phyloP scores from a whole-genome alignment of 2,329 filamentous ascomycete species.

The Ophiostoma sp. region DNA sequence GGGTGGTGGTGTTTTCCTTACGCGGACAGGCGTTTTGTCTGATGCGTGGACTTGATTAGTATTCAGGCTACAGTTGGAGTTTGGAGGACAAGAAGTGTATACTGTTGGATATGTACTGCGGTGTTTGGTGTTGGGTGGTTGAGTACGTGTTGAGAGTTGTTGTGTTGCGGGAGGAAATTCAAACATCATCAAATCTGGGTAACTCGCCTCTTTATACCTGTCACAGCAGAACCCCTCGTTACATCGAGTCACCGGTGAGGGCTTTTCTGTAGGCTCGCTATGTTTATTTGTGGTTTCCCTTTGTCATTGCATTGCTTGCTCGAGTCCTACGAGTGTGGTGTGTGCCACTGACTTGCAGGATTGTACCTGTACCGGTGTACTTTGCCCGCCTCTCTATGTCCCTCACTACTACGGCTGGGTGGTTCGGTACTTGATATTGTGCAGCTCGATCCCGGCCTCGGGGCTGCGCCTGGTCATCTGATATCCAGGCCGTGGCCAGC shows the following conservation, averaged over 20 bases:
- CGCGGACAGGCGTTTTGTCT: constrained; percentile 1
- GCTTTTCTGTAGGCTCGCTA: neutral
- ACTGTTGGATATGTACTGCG: neutral
- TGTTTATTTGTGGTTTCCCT: neutral
- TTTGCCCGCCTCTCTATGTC: neutral
- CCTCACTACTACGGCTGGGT: neutral
- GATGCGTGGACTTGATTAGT: neutral
- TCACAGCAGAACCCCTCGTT: neutral
- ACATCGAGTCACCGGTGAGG: neutral
- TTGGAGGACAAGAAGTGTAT: neutral
- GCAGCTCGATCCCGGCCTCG: neutral
- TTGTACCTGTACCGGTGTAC: neutral
- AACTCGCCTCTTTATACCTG: constrained; percentile 2
- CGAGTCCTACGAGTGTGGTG: neutral
- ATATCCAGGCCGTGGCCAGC: neutral
- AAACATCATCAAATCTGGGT: neutral
- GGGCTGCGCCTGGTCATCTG: neutral
- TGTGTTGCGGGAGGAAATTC: neutral
- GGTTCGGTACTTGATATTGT: neutral
- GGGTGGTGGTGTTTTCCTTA: constrained; percentile 12
- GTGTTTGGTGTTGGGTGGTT: neutral
- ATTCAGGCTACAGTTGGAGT: neutral
- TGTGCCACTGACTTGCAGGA: neutral
- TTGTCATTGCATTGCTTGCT: neutral
- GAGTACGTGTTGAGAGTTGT: neutral